Conservation (phyloP, 1,284 basidiomycete genomes). For the Boletellus deceptivus region DNA sequence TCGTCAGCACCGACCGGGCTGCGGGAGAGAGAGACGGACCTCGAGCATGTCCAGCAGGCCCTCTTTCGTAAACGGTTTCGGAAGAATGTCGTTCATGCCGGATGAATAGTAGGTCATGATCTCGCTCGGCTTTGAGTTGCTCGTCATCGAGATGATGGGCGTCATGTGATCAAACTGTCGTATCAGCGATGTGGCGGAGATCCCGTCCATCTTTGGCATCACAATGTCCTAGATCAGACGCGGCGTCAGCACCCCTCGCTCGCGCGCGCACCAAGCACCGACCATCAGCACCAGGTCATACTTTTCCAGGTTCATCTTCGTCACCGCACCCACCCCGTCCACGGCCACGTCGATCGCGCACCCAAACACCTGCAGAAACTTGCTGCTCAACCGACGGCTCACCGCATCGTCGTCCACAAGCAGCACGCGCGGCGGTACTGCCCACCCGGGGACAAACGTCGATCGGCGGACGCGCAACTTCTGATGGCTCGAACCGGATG, state of each 20-base stretch:
- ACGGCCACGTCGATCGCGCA: constrained; percentile 94
- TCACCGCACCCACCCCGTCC: constrained; percentile 90
- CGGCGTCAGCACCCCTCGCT: not conserved
- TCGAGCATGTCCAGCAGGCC: constrained; percentile 90
- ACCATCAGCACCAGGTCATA: constrained; percentile 96
- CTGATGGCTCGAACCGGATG: constrained; percentile 6
- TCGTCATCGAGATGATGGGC: constrained; percentile 97
- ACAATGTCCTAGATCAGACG: constrained; percentile 71
- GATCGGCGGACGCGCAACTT: constrained; percentile 64
- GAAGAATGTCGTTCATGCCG: constrained; percentile 97
- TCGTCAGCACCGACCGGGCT: not conserved
- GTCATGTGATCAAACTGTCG: constrained; percentile 93
- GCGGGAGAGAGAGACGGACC: constrained; percentile 38
- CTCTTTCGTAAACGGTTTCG: constrained; percentile 95
- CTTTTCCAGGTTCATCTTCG: constrained; percentile 94
- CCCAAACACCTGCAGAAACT: constrained; percentile 94
- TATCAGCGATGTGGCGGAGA: constrained; percentile 89
- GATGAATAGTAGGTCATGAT: constrained; percentile 87
- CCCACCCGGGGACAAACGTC: constrained; percentile 87
- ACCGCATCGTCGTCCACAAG: constrained; percentile 96
- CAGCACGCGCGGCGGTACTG: constrained; percentile 81
- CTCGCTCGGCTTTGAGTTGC: constrained; percentile 88
- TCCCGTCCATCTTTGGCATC: constrained; percentile 91
- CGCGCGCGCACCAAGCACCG: constrained; percentile 27
- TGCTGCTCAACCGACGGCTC: constrained; percentile 83